Evolutionary conservation across 139 green algal species (phyloP), one percentile per base, ranked within the genome.

Genomic region (Auxenochlorella pyrenoidosa): DNA sequence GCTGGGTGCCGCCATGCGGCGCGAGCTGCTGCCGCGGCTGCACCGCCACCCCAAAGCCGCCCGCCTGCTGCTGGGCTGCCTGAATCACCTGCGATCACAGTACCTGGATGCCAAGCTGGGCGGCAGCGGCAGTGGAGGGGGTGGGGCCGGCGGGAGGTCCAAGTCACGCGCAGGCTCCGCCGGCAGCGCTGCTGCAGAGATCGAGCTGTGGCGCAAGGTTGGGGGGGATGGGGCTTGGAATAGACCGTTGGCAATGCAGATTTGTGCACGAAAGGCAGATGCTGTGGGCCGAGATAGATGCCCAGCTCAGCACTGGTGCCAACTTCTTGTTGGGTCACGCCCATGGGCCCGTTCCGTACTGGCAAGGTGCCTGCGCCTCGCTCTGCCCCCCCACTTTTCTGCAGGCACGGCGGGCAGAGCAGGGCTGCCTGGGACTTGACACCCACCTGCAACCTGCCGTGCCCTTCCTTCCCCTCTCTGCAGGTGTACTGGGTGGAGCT

Each of bases 401-500:
- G 47, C 47, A 54, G 6, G 6, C 10, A 6, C 47, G 10, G 47
- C 47, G 10, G 10, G 47, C 47, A 6, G 10, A 54, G 10, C 47
- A 18, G 47, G 47, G 47, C 10, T 54, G 47, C 47, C 47, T 54
- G 47, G 47, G 10, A 10, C 47, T 54, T 6, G 8, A 54, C 60
- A 8, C 60, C 12, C 60, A 68, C 16, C 12, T 26, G 60, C 60
- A n/a, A 30, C 60, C 22, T 68, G 10, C 28, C 40, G 0, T 43
- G 8, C 43, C 66, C 38, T 36, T 2, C 40, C 77, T 60, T 18
- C 60, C 34, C 43, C 13, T 2, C 63, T 36, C 5, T 66, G 30
- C 78, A 90, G 73, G 94, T 94, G 58, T 98, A 95, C 91, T 97
- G 95, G 90, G 58, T 98, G 60, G 83, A 95, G 21, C 3, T 97